Evolutionary conservation across 2,329 filamentous ascomycete species (phyloP).

Genomic region (Claviceps pazoutovae): DNA sequence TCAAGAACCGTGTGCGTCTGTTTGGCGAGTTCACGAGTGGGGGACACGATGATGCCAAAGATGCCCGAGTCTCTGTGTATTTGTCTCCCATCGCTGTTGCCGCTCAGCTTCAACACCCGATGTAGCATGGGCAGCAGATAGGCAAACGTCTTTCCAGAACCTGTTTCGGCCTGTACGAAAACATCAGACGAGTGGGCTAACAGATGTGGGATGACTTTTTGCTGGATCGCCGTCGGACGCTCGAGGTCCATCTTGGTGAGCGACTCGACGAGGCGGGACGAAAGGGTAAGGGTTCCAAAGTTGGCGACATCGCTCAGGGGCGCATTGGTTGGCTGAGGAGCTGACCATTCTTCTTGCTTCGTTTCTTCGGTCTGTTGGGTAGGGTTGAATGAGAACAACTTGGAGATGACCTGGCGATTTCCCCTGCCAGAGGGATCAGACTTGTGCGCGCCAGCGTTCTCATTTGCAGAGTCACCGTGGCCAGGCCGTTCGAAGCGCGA

Average conservation of each 20-base stretch:
- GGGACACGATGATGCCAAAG: constrained; percentile 87
- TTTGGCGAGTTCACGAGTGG: constrained; percentile 85
- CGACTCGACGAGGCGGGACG: constrained; percentile 65
- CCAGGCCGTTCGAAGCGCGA: neutral
- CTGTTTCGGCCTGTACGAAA: constrained; percentile 93
- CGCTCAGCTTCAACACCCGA: constrained; percentile 64
- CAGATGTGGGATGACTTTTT: constrained; percentile 70
- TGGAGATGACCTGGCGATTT: constrained; percentile 59
- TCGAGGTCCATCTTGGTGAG: constrained; percentile 79
- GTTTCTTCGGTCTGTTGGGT: constrained; percentile 49
- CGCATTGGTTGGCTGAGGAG: constrained; percentile 73
- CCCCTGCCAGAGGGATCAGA: constrained; percentile 10
- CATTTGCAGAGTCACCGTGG: constrained; percentile 8
- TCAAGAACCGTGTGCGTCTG: constrained; percentile 85
- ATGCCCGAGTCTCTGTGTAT: constrained; percentile 77
- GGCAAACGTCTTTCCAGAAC: constrained; percentile 94
- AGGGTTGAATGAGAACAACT: constrained; percentile 85
- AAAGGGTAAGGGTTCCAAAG: constrained; percentile 76
- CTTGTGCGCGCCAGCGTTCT: constrained; percentile 9
- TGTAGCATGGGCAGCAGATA: constrained; percentile 89
- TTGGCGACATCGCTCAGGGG: constrained; percentile 74
- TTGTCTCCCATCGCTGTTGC: constrained; percentile 34
- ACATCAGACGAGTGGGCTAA: constrained; percentile 73
- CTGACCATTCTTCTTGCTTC: constrained; percentile 35
- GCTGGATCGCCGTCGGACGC: constrained; percentile 88